phyloP scores from a whole-genome alignment of 805 yeast genomes.

The Monosporozyma yasuniensis region DNA sequence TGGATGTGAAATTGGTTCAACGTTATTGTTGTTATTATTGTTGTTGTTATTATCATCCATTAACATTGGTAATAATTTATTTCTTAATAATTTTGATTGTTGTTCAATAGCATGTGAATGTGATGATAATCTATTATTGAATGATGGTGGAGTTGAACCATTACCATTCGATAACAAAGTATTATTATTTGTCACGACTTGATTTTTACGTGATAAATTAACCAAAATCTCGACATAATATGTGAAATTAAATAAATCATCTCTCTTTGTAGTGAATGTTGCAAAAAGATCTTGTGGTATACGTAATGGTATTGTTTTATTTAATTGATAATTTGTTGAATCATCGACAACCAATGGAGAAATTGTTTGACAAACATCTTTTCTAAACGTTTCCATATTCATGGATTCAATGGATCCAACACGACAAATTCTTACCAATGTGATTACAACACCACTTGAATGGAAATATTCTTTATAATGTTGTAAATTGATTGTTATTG shows the following conservation, averaged over 20 bases:
- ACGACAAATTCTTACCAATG: constrained; percentile 72
- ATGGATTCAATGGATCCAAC: constrained; percentile 50
- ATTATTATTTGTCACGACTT: constrained; percentile 20
- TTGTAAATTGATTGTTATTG: constrained; percentile 54
- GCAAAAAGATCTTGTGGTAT: constrained; percentile 85
- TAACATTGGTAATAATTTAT: background rate
- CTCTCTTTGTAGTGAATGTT: constrained; percentile 55
- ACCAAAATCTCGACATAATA: constrained; percentile 77
- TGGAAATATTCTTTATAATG: constrained; percentile 67
- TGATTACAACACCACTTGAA: constrained; percentile 64
- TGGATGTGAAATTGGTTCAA: constrained; percentile 13
- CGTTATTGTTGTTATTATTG: background rate
- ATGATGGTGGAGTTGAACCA: background rate
- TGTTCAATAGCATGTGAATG: background rate
- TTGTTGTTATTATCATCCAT: background rate
- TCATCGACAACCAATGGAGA: constrained; percentile 67
- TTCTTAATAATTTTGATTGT: background rate
- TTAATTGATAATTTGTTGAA: constrained; percentile 48
- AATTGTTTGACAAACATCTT: constrained; percentile 71
- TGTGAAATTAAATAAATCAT: constrained; percentile 60
- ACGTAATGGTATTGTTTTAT: constrained; percentile 51
- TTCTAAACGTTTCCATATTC: constrained; percentile 52
- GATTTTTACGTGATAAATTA: constrained; percentile 60
- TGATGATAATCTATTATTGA: background rate
- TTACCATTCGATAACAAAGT: background rate